phyloP scores from a whole-genome alignment of 352 stramenopile species.

The Pythium sp. region DNA sequence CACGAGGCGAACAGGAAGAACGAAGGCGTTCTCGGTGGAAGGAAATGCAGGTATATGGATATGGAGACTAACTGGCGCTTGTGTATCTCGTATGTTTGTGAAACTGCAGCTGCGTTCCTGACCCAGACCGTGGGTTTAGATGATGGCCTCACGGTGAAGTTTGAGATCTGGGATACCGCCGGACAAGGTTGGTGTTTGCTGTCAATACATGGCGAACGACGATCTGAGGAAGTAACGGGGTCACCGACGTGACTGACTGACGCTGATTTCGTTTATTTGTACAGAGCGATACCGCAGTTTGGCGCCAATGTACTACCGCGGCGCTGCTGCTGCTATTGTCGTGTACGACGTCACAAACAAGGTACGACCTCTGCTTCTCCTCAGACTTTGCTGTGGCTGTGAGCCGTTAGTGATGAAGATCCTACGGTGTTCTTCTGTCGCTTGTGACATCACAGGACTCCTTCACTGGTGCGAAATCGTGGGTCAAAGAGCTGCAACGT shows the following conservation, averaged over 20 bases:
- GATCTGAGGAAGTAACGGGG: background rate
- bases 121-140: slow-evolving; percentile 98
- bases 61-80: slow-evolving; percentile 8
- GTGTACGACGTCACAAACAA: slow-evolving; percentile 98
- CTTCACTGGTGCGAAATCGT: slow-evolving; percentile 98
- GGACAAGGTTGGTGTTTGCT: slow-evolving; percentile 77
- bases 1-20: background rate
- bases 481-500: slow-evolving; percentile 99
- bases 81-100: background rate
- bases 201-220: background rate
- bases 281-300: slow-evolving; percentile 95
- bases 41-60: background rate
- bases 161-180: slow-evolving; percentile 99
- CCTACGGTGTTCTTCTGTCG: background rate
- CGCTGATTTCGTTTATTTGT: background rate
- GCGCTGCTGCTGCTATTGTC: slow-evolving; percentile 94
- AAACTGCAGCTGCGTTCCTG: slow-evolving; percentile 90
- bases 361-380: slow-evolving; percentile 31
- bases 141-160: slow-evolving; percentile 98
- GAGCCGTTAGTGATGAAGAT: background rate
- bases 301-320: slow-evolving; percentile 98
- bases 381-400: background rate
- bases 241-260: slow-evolving; percentile 7
- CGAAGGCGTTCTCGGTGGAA: background rate
- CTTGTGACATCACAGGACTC: slow-evolving; percentile 74